Percentiles rank a stretch among this genome's conserved stretches.
These are phyloP conservation scores for Ilex aquifolium DNA, from an alignment of 257 asterid genomes.

Conservation along the genomic window DNA sequence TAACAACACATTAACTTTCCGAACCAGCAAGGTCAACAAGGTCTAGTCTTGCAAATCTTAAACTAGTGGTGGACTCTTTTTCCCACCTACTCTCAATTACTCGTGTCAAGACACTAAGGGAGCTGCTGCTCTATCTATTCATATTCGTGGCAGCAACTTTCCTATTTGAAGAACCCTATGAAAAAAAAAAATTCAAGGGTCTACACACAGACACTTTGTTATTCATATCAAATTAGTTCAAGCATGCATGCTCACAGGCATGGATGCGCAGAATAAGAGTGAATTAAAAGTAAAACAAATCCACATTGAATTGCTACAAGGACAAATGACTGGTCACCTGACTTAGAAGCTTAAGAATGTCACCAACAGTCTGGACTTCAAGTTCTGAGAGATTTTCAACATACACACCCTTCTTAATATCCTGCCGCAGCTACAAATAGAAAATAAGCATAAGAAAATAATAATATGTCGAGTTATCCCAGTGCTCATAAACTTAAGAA, in stretches of 20 bases:
- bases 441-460: constrained; percentile 18
- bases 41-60: constrained; percentile 87
- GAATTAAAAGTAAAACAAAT: constrained; percentile 5
- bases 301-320: background rate
- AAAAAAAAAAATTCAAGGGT: constrained; percentile 8
- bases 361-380: constrained; percentile 85
- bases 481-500: constrained; percentile 5
- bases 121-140: constrained; percentile 99
- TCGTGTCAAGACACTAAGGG: constrained; percentile 96
- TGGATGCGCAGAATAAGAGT: background rate
- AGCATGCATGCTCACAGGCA: too few species aligned
- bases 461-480: constrained; percentile 3
- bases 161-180: constrained; percentile 83
- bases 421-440: constrained; percentile 59
- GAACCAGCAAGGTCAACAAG: constrained; percentile 99
- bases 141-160: constrained; percentile 94
- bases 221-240: too few species aligned
- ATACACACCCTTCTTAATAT: constrained; percentile 83
- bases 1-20: constrained; percentile 53
- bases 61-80: constrained; percentile 76
- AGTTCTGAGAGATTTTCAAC: constrained; percentile 93
- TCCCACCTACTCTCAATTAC: constrained; percentile 96
- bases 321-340: constrained; percentile 47
- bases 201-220: background rate
- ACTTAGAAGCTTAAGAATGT: constrained; percentile 79